Percentiles rank a stretch among this genome's conserved stretches.
Evolutionary conservation across 306 rosid species (phyloP).

Genomic region (Gastrolobium bilobum): DNA sequence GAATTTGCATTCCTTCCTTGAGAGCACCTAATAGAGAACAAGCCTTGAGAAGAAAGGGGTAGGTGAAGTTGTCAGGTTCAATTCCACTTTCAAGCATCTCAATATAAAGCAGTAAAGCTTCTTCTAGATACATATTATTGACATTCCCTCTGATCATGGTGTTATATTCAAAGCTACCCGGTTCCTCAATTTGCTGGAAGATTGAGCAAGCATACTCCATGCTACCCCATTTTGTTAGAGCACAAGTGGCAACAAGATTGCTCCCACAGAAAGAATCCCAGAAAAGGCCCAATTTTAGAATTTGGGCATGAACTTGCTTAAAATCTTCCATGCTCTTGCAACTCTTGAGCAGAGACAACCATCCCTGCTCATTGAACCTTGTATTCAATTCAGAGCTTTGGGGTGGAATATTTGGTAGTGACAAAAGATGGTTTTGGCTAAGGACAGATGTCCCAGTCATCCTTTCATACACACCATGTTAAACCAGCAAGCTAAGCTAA

Average conservation of each 20-base stretch:
- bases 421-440: constrained; percentile 59
- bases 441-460: constrained; percentile 90
- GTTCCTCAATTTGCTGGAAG: constrained; percentile 73
- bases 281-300: constrained; percentile 70
- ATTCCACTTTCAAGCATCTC: constrained; percentile 74
- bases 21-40: constrained; percentile 63
- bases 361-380: constrained; percentile 67
- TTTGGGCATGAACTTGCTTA: constrained; percentile 76
- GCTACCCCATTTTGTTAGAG: constrained; percentile 84
- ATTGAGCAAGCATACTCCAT: constrained; percentile 92
- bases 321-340: constrained; percentile 76
- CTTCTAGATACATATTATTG: constrained; percentile 57
- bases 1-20: constrained; percentile 72
- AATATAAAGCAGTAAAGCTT: constrained; percentile 62
- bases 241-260: constrained; percentile 80
- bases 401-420: constrained; percentile 58
- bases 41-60: constrained; percentile 78
- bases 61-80: constrained; percentile 78
- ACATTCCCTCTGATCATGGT: constrained; percentile 77
- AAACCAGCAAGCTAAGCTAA: constrained; percentile 42
- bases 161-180: constrained; percentile 75
- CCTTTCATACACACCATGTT: constrained; percentile 65
- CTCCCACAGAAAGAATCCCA: constrained; percentile 72
- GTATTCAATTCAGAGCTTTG: constrained; percentile 58
- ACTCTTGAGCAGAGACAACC: constrained; percentile 65